phyloP scores from a whole-genome alignment of 805 yeast species.

The Wickerhamiella occidentalis region DNA sequence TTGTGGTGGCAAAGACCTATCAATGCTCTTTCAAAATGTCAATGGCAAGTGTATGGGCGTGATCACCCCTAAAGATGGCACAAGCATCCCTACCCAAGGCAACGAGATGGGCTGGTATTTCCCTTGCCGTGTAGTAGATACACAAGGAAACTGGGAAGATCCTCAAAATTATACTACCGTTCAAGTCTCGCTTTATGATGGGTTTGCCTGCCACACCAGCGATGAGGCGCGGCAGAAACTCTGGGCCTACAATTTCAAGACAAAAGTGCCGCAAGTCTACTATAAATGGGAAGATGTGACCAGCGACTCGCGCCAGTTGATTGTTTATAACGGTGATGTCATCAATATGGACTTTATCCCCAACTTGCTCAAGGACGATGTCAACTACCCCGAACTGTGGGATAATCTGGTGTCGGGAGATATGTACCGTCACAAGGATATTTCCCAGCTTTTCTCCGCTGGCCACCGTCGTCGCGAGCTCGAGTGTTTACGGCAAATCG shows the following conservation, averaged over 20 bases:
- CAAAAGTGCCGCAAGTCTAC: conserved; percentile 51
- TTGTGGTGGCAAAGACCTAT: conserved; percentile 48
- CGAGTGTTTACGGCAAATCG: conserved; percentile 70
- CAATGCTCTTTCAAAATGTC: conserved; percentile 81
- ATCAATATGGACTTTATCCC: conserved; percentile 64
- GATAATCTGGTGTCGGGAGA: conserved; percentile 46
- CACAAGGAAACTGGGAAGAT: conserved; percentile 46
- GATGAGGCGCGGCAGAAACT: conserved; percentile 47
- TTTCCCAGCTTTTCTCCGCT: conserved; percentile 59
- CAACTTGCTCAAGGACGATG: conserved; percentile 60
- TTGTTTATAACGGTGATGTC: conserved; percentile 83
- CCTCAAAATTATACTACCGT: conserved; percentile 43
- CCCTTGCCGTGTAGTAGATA: conserved; percentile 62
- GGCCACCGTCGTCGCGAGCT: conserved; percentile 60
- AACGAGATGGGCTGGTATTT: conserved; percentile 79
- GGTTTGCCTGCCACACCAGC: conserved; percentile 88
- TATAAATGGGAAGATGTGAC: conserved; percentile 83
- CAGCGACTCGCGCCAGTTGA: conserved; percentile 57
- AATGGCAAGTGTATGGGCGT: conserved; percentile 81
- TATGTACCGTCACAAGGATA: conserved; percentile 61
- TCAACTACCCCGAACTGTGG: conserved; percentile 62
- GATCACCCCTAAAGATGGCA: conserved; percentile 54
- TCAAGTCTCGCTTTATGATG: conserved; percentile 43
- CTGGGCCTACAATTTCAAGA: conserved; percentile 34
- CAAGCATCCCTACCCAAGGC: conserved; percentile 55